These are phyloP conservation scores for Amesomyces nigricolor DNA, from an alignment of 2,329 filamentous ascomycete species.

Conservation along the genomic window DNA sequence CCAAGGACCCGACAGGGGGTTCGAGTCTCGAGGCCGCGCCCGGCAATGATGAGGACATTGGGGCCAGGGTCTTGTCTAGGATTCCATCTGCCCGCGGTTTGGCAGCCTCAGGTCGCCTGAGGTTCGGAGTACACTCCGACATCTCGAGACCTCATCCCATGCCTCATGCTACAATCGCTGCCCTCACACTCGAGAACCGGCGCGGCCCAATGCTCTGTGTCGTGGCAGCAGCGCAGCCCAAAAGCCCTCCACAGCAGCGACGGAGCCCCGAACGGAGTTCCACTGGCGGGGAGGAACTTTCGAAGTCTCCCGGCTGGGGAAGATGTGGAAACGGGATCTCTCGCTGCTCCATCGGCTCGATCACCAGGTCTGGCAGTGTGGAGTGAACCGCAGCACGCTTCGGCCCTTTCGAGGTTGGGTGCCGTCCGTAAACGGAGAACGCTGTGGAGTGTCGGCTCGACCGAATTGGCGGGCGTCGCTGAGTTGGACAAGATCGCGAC, in stretches of 20 bases:
- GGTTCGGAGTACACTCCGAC: slow-evolving; percentile 16
- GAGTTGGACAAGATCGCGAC: slow-evolving; percentile 1
- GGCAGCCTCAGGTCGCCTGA: slow-evolving; percentile 22
- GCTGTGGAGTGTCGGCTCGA: neutral
- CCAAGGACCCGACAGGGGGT: slow-evolving; percentile 1
- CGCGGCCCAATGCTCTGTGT: neutral
- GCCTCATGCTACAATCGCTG: too few species aligned
- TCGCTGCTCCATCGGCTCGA: neutral
- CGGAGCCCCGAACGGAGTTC: neutral
- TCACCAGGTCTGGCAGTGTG: neutral
- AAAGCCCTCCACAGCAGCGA: neutral
- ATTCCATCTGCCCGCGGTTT: slow-evolving; percentile 15
- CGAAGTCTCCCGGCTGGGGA: neutral
- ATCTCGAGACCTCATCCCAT: neutral
- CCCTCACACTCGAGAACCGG: too few species aligned
- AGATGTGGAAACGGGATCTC: too few species aligned
- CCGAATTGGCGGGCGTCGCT: neutral
- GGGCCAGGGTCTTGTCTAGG: neutral
- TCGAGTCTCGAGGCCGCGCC: slow-evolving; percentile 9
- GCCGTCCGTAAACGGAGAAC: neutral
- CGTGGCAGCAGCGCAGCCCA: neutral
- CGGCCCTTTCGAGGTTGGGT: neutral
- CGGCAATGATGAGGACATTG: slow-evolving; percentile 1
- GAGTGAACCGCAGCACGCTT: neutral
- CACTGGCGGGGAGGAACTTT: neutral